phyloP scores from a whole-genome alignment of 2,329 filamentous ascomycete species.

The Alternaria brassicicola region DNA sequence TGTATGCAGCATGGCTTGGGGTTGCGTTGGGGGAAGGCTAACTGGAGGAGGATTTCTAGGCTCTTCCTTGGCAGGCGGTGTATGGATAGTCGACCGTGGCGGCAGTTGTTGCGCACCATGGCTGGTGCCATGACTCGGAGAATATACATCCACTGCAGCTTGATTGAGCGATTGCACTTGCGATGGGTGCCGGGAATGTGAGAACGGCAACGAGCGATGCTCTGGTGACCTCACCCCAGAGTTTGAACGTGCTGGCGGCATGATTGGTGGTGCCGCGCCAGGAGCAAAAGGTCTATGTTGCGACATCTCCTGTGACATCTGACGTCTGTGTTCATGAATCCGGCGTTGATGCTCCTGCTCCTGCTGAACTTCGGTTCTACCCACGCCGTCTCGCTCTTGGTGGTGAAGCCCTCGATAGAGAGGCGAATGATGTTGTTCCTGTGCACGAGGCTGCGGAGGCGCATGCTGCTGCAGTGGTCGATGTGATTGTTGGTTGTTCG shows the following conservation, averaged over 20 bases:
- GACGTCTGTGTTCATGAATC: conserved; percentile 38
- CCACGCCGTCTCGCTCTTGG: conserved; percentile 35
- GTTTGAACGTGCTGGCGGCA: conserved; percentile 35
- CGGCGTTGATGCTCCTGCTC: conserved; percentile 40
- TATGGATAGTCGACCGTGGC: conserved; percentile 32
- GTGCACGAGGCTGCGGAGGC: conserved; percentile 30
- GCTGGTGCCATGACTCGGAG: conserved; percentile 25
- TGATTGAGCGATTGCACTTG: conserved; percentile 34
- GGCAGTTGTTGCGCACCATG: conserved; percentile 30
- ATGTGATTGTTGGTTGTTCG: conserved; percentile 26
- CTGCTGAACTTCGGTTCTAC: conserved; percentile 36
- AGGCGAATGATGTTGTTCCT: conserved; percentile 37
- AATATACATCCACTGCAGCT: conserved; percentile 26
- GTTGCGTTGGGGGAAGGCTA: conserved; percentile 24
- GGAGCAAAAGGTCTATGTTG: conserved; percentile 35
- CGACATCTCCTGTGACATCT: conserved; percentile 41
- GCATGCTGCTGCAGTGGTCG: conserved; percentile 38
- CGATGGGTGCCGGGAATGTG: conserved; percentile 36
- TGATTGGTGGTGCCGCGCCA: conserved; percentile 24
- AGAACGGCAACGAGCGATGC: conserved; percentile 35
- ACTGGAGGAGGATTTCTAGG: conserved; percentile 35
- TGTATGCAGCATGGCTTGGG: conserved; percentile 27
- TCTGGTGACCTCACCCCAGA: conserved; percentile 40
- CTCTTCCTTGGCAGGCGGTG: conserved; percentile 46
- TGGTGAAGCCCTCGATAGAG: conserved; percentile 32